These are phyloP conservation scores for Nicotiana sylvestris DNA, from an alignment of 257 asterid genomes.

Conservation along the genomic window DNA sequence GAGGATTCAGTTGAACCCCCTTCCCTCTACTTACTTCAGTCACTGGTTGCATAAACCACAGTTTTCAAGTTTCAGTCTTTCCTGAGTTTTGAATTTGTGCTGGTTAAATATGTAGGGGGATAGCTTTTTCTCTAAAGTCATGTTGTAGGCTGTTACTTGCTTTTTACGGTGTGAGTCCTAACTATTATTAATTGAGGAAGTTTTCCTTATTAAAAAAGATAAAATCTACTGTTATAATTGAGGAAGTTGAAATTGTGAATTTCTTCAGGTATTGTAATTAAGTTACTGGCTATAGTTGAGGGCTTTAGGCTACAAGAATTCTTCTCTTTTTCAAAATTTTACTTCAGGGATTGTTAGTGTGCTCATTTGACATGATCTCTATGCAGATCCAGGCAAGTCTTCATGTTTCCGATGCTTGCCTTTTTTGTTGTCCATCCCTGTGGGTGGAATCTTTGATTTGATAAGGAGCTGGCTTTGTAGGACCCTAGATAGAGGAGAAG, in stretches of 20 bases:
- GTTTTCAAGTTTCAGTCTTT: neutral
- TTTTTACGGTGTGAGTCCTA: neutral
- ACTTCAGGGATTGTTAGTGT: neutral
- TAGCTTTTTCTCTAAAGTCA: neutral
- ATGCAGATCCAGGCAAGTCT: neutral
- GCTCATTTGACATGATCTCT: slow-evolving; percentile 5
- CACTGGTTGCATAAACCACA: neutral
- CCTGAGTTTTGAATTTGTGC: neutral
- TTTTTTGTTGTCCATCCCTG: neutral
- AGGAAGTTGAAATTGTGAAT: neutral
- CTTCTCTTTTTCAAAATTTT: neutral
- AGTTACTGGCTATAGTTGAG: neutral
- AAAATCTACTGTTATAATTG: neutral
- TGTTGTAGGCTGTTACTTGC: neutral
- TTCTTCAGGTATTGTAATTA: neutral
- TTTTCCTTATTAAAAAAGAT: neutral
- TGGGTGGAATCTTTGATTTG: neutral
- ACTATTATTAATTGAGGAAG: neutral
- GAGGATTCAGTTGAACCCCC: too few species aligned
- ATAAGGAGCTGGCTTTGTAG: neutral
- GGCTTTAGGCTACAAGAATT: neutral
- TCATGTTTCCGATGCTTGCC: neutral
- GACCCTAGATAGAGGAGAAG: neutral
- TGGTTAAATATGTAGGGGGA: neutral
- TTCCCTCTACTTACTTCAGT: too few species aligned